Conservation (phyloP, 257 asterid genomes). For the Penstemon davidsonii region DNA sequence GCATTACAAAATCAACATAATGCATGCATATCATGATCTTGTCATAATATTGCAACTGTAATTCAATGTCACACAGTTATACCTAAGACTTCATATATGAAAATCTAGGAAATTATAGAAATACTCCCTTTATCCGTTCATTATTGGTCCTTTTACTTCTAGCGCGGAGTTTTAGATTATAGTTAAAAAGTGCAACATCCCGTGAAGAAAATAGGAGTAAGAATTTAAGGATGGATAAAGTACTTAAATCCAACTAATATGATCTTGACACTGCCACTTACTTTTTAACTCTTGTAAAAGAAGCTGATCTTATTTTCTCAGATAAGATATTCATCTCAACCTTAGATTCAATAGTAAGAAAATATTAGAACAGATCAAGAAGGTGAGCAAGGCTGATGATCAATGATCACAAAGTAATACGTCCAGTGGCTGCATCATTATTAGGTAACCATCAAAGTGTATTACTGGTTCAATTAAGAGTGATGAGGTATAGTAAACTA, state of each 20-base stretch:
- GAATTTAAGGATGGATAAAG: too few species aligned
- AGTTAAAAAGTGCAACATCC: too few species aligned
- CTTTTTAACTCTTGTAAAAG: background rate
- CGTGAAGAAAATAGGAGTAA: too few species aligned
- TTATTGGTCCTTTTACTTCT: too few species aligned
- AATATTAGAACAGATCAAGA: background rate
- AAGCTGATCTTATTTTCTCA: constrained; percentile 10
- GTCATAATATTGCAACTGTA: background rate
- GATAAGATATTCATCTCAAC: constrained; percentile 20
- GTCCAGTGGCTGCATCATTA: constrained; percentile 16
- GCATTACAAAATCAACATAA: background rate
- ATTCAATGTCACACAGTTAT: constrained; percentile 22
- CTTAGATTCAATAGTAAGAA: constrained; percentile 16
- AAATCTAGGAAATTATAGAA: background rate
- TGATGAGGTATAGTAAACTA: constrained; percentile 18
- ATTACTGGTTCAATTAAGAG: constrained; percentile 10
- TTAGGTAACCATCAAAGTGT: constrained; percentile 12
- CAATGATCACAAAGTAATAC: constrained; percentile 6
- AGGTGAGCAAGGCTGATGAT: background rate
- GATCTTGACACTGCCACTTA: constrained; percentile 5
- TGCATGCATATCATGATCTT: background rate
- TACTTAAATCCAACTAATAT: constrained; percentile 1
- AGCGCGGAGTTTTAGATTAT: too few species aligned
- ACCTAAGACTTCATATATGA: constrained; percentile 11
- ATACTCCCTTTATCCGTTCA: too few species aligned